Evolutionary conservation across 352 stramenopile genomes (phyloP), one percentile per base, ranked within the genome.

Genomic region (Phytophthora multivora): DNA sequence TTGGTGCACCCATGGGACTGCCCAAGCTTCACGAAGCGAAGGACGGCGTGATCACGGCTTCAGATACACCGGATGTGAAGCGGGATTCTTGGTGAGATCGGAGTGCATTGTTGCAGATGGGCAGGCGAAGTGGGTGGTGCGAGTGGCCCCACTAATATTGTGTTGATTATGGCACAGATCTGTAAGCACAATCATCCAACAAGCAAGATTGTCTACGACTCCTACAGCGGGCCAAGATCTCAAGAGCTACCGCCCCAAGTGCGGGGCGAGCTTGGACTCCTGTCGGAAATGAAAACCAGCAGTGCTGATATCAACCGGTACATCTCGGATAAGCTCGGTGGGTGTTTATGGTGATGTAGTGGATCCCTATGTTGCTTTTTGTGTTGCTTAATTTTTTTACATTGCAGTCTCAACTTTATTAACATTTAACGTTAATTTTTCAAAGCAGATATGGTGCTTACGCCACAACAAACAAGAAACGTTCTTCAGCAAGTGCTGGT

Each of bases 401-500:
- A n/a, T n/a, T n/a, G n/a, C n/a, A n/a, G n/a, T n/a, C 7, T 25
- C 36, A n/a, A 9, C 28, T 43, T 45, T 16, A 26, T n/a, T 41
- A 35, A 49, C 26, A 47, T 30, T 23, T 30, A 30, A 30, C 26
- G 26, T 9, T 13, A 4, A 35, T 49, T 23, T 5, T 31, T 35
- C 30, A 6, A 49, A 36, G n/a, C 16, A 58, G n/a, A 58, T 58
- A 58, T 58, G 23, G 25, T 42, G 19, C 4, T 55, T 2, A 63
- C 12, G 0, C 28, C 55, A 43, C 43, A 63, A 30, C 55, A 63
- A 52, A 49, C 55, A 5, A 53, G 45, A 21, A 63, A 55, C 16
- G 19, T 55, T 3, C 16, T 63, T 6, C 33, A 48, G 23, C 33
- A 46, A 35, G 35, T 63, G 9, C 35, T 55, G 43, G 38, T 46